Conservation (phyloP, 2,329 filamentous ascomycete genomes). For the Paracorniculantispora psalliotae region DNA sequence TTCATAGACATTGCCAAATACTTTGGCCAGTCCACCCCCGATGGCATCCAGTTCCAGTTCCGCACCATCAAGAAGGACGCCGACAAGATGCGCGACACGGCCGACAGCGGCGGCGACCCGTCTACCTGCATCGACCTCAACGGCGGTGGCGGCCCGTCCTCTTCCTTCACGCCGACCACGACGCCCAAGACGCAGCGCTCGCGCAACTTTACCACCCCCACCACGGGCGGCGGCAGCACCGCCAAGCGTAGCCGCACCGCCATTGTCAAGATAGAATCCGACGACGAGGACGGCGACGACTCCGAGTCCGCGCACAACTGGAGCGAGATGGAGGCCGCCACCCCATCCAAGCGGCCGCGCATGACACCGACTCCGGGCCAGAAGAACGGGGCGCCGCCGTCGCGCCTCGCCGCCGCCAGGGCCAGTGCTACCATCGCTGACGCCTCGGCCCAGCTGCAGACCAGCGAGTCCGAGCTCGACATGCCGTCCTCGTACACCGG, state of each 20-base stretch:
- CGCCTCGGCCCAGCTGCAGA: conserved; percentile 23
- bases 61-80: conserved; percentile 50
- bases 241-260: conserved; percentile 12
- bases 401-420: conserved; percentile 28
- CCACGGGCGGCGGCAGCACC: conserved; percentile 22
- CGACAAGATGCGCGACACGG: conserved; percentile 40
- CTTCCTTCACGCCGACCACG: conserved; percentile 24
- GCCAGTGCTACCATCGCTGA: conserved; percentile 31
- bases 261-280: conserved; percentile 16
- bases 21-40: conserved; percentile 54
- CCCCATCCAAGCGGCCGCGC: conserved; percentile 33
- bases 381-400: conserved; percentile 24
- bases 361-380: conserved; percentile 18
- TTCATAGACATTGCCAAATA: conserved; percentile 51
- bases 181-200: conserved; percentile 23
- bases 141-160: conserved; percentile 20
- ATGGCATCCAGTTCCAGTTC: conserved; percentile 58
- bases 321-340: conserved; percentile 31
- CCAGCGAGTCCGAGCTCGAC: conserved; percentile 22
- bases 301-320: conserved; percentile 23
- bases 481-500: no score
- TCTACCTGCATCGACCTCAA: conserved; percentile 32
- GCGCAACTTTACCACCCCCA: conserved; percentile 16
- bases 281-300: conserved; percentile 24
- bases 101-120: conserved; percentile 42